Evolutionary conservation across 805 yeast genomes (phyloP).

Genomic region (Schwanniomyces polymorphus): DNA sequence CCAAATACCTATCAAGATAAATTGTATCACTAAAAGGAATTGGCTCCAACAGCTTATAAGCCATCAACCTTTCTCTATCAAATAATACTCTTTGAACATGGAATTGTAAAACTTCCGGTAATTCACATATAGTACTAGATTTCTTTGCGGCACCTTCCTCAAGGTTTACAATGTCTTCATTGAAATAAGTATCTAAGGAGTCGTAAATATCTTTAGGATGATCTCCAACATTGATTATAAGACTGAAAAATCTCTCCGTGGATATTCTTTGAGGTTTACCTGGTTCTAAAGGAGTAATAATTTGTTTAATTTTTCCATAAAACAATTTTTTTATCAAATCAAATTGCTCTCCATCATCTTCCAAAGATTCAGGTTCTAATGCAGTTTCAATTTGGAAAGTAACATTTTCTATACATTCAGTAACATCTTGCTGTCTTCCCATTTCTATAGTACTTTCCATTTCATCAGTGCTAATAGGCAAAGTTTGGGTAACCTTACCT

Average conservation of each 20-base stretch:
- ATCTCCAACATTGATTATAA: constrained; percentile 83
- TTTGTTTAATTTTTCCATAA: constrained; percentile 83
- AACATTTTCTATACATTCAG: constrained; percentile 95
- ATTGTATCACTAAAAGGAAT: constrained; percentile 75
- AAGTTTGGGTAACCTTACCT: constrained; percentile 11
- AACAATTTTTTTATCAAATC: constrained; percentile 81
- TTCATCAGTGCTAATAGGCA: constrained; percentile 56
- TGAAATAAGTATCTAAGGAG: constrained; percentile 82
- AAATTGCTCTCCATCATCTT: constrained; percentile 71
- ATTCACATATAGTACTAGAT: constrained; percentile 63
- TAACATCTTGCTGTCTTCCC: constrained; percentile 96
- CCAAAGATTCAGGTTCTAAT: constrained; percentile 62
- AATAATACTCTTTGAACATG: constrained; percentile 94
- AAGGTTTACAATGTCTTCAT: constrained; percentile 66
- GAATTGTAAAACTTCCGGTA: constrained; percentile 84
- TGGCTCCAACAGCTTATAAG: constrained; percentile 81
- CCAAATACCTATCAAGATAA: constrained; percentile 86
- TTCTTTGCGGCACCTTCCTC: constrained; percentile 76
- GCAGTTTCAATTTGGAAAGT: constrained; percentile 90
- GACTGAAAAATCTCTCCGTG: constrained; percentile 73
- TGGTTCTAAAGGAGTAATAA: constrained; percentile 51
- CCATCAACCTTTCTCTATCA: constrained; percentile 69
- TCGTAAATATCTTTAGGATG: constrained; percentile 89
- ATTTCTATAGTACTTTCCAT: constrained; percentile 73
- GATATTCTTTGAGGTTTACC: constrained; percentile 30